phyloP scores from a whole-genome alignment of 345 rosid species.

The Bruguiera sexangula region DNA sequence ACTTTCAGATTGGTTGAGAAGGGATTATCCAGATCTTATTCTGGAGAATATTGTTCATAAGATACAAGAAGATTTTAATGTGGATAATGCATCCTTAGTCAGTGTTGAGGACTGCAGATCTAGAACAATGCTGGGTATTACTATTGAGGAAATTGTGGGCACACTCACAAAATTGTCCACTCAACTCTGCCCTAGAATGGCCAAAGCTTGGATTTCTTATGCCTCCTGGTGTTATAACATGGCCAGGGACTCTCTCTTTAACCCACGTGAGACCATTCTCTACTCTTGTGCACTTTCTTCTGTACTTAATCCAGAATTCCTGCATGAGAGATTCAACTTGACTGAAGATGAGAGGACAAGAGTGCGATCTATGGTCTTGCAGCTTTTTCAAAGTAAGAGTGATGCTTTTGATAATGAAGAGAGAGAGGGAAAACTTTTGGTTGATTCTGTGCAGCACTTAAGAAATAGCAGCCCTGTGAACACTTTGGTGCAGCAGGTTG shows the following conservation, averaged over 20 bases:
- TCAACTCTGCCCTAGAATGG: slow-evolving; percentile 78
- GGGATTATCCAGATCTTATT: slow-evolving; percentile 42
- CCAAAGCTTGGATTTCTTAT: slow-evolving; percentile 90
- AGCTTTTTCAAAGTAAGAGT: slow-evolving; percentile 37
- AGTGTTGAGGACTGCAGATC: slow-evolving; percentile 32
- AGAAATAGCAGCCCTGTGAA: slow-evolving; percentile 29
- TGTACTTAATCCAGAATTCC: slow-evolving; percentile 53
- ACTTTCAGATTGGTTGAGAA: slow-evolving; percentile 73
- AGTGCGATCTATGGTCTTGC: slow-evolving; percentile 43
- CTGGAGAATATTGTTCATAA: slow-evolving; percentile 46
- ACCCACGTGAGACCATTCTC: slow-evolving; percentile 38
- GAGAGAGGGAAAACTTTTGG: slow-evolving; percentile 25
- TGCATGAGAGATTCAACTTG: slow-evolving; percentile 61
- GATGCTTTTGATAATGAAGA: slow-evolving; percentile 27
- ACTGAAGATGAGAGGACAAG: slow-evolving; percentile 59
- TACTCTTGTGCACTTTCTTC: slow-evolving; percentile 55
- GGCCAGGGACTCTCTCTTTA: slow-evolving; percentile 49
- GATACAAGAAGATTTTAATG: slow-evolving; percentile 49
- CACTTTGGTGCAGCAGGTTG: slow-evolving; percentile 50
- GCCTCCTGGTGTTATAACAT: slow-evolving; percentile 89
- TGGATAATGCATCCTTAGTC: slow-evolving; percentile 31
- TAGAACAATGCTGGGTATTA: slow-evolving; percentile 31
- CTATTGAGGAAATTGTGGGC: slow-evolving; percentile 69
- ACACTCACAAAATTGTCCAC: slow-evolving; percentile 74
- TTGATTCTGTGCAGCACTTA: slow-evolving; percentile 35